Base-by-base conservation (phyloP, 2,329 filamentous ascomycete genomes). In the Monilinia fructicola region DNA sequence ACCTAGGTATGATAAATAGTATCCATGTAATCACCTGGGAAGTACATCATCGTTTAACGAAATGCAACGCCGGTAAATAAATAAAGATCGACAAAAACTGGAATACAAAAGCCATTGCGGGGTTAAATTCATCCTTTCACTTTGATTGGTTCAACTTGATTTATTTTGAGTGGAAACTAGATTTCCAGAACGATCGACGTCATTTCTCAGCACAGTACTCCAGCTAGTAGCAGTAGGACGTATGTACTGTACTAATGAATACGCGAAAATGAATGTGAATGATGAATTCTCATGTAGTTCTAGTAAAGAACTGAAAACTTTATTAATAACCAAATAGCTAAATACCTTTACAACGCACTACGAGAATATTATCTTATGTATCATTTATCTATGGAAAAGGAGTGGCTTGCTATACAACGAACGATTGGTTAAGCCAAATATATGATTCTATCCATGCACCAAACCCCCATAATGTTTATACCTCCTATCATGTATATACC, bases 161-260 rank as follows among this genome's bases (percentile, higher is more conserved):
- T n/a, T 35, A 2, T 18, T 46, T 28, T 9, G n/a, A 31, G 23
- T 59, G 42, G 55, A 46, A 59, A 46, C 55, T 59, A 59, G 55
- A 16, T 59, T 59, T 59, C 26, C 16, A 48, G 7, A 59, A 35
- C 26, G 42, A 21, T 44, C 28, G 26, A 59, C 56, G 56, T 48
- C 56, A 59, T 48, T n/a, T 46, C 18, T 31, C 26, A 31, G 21
- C 54, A 56, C 54, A 56, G 54, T n/a, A n/a, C n/a, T n/a, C n/a
- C n/a, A n/a, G n/a, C n/a, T n/a, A n/a, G n/a, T n/a, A n/a, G n/a
- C n/a, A n/a, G n/a, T n/a, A n/a, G n/a, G n/a, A n/a, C n/a, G n/a
- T n/a, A n/a, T n/a, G n/a, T n/a, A n/a, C n/a, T n/a, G n/a, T n/a
- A n/a, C n/a, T n/a, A n/a, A n/a, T 42, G 46, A 23, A 50, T 23